Base-by-base conservation (phyloP, 2,329 filamentous ascomycete genomes). In the Verruconis gallopava region DNA sequence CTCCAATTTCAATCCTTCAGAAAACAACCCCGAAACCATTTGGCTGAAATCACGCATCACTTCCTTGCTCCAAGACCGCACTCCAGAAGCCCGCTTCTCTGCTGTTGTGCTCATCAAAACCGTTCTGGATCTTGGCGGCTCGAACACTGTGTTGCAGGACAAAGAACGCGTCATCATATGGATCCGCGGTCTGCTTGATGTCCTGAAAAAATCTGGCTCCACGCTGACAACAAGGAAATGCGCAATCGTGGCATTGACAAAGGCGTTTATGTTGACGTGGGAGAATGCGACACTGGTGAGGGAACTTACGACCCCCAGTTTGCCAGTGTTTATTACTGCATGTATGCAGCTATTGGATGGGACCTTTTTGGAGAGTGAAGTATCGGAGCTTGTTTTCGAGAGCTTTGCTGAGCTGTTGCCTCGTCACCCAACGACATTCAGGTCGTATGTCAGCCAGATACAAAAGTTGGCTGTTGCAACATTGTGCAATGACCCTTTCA, bases 221-320 rank as follows among this genome's bases (percentile, higher is more conserved):
- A 17, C 42, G 4, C n/a, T n/a, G n/a, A 74, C 79, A 3, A 78
- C 78, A 22, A 93, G 91, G 56, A 81, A 81, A 56, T 61, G 95
- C 45, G 76, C 75, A 49, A 67, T 94, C 38, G 73, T 91, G 47
- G 76, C 83, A 12, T 65, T 95, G 47, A 82, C 83, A 15, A 79
- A 82, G 53, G 86, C 95, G 50, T 95, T 91, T 63, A 72, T 77
- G 50, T 72, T 91, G 25, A 81, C 88, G 32, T 83, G 86, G 54
- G 76, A 80, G 28, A 86, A 86, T 55, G 84, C 81, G 46, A 91
- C 85, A 5, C 68, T 95, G 41, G 70, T 89, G 35, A 74, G 89
- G 51, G 88, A 95, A 56, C 84, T 95, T 46, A 88, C 83, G 1
- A 93, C 86, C 0, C 85, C 85, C 2, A 83, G 77, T 3, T 65